Percentiles rank a stretch among this genome's conserved stretches.
phyloP scores from a whole-genome alignment of 192 early-diverging fungal genomes.

The Haplosporangium gracile region DNA sequence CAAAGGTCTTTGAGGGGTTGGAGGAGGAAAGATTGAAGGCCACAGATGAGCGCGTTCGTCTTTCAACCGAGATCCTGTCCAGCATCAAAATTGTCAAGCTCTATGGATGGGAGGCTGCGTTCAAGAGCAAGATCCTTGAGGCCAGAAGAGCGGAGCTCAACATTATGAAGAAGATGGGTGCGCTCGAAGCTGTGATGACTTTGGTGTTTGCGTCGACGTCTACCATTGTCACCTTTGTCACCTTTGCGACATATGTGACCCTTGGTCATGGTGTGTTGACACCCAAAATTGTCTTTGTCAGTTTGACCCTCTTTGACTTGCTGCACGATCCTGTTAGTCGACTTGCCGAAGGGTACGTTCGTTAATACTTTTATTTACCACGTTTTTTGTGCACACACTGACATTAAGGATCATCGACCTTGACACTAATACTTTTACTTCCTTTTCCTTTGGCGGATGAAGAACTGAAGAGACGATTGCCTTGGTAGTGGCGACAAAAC shows the following conservation, averaged over 20 bases:
- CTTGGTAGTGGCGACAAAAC: slow-evolving; percentile 32
- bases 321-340: slow-evolving; percentile 37
- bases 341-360: slow-evolving; percentile 38
- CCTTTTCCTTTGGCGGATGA: neutral
- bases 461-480: slow-evolving; percentile 28
- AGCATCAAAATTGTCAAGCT: slow-evolving; percentile 59
- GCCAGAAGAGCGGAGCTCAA: slow-evolving; percentile 18
- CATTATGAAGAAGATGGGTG: slow-evolving; percentile 7
- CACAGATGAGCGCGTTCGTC: slow-evolving; percentile 56
- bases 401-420: neutral
- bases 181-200: slow-evolving; percentile 31
- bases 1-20: slow-evolving; percentile 22
- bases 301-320: slow-evolving; percentile 28
- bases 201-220: slow-evolving; percentile 42
- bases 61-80: slow-evolving; percentile 48
- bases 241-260: slow-evolving; percentile 38
- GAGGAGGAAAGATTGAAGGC: slow-evolving; percentile 48
- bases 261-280: slow-evolving; percentile 32
- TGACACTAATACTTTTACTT: neutral
- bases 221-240: slow-evolving; percentile 26
- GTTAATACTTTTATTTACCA: neutral
- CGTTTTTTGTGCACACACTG: neutral
- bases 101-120: slow-evolving; percentile 56
- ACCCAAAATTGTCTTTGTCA: slow-evolving; percentile 51
- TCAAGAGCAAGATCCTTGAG: slow-evolving; percentile 18